Base-by-base conservation (phyloP, 2,329 filamentous ascomycete species). In the Xylaria arbuscula region DNA sequence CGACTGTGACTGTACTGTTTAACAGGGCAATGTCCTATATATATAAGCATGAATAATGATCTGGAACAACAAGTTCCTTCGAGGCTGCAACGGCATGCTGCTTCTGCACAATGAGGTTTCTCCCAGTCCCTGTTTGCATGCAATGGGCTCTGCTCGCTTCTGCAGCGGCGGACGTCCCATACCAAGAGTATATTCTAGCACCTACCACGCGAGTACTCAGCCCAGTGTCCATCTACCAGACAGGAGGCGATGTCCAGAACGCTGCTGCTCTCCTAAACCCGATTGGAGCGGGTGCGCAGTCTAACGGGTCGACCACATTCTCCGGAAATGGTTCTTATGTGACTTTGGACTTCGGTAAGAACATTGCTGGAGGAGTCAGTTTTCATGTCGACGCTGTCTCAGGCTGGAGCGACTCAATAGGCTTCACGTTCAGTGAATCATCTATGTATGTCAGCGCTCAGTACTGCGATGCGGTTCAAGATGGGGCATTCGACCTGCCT, bases 291-390 rank as follows among this genome's bases (percentile, higher is more conserved):
- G 45, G 17, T 47, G 45, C 45, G 19, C 45, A 22, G 19, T 19
- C 6, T 47, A 47, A 47, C 45, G 17, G 45, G 22, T 47, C 45
- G 19, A 47, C 45, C 17, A 47, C 45, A 47, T 47, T 47, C 45
- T 47, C 45, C 45, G 45, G 45, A 47, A 47, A 47, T 47, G 45
- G 45, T 47, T 47, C 45, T 47, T 47, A 19, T 47, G 45, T 47
- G 19, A 47, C 45, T 47, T 47, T 47, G 5, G 45, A 47, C 45
- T 47, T 47, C 11, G 45, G 45, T 22, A 47, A 47, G 45, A 47
- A 47, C 17, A 47, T 47, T 47, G 45, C 45, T 22, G 45, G 45
- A 6, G 45, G 45, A 47, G 45, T 47, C 19, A 47, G 45, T 47
- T 47, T 47, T 47, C 17, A 47, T 47, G 45, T 47, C 45, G 45